These are phyloP conservation scores for Sanghuangporus weigelae DNA, from an alignment of 1,284 basidiomycete genomes.

Conservation along the genomic window DNA sequence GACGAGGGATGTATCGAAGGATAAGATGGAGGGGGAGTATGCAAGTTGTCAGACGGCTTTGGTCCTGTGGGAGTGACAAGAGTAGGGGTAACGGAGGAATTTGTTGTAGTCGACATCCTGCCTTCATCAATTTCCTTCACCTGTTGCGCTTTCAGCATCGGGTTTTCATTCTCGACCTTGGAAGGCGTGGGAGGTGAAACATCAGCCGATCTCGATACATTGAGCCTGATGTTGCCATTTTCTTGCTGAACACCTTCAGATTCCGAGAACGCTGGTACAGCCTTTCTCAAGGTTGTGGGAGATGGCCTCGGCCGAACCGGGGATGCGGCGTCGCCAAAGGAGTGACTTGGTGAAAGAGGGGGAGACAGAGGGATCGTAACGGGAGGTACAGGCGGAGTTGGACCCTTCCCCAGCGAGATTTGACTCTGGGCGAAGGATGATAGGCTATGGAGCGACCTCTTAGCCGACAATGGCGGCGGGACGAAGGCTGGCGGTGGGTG, in stretches of 20 bases:
- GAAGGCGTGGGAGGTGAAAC: conserved; percentile 12
- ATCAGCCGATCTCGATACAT: background rate
- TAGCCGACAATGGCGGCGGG: conserved; percentile 17
- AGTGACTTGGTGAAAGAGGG: conserved; percentile 4
- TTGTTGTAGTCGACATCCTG: background rate
- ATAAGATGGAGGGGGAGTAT: conserved; percentile 1
- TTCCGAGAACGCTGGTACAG: conserved; percentile 17
- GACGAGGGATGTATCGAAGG: conserved; percentile 1
- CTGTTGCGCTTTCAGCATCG: background rate
- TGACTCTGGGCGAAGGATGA: conserved; percentile 11
- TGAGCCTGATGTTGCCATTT: background rate
- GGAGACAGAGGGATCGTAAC: conserved; percentile 13
- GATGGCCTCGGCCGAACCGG: conserved; percentile 10
- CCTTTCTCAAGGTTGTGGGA: conserved; percentile 17
- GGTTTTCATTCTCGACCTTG: conserved; percentile 8
- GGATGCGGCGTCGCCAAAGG: conserved; percentile 6
- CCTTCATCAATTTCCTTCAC: background rate
- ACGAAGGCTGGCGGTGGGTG: conserved; percentile 12
- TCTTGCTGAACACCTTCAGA: background rate
- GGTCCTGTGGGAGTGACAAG: background rate
- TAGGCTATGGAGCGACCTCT: conserved; percentile 17
- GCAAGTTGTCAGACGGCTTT: background rate
- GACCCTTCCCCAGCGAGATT: background rate
- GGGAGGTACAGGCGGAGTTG: conserved; percentile 12
- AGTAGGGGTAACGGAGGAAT: background rate